Conservation (phyloP, 2,329 filamentous ascomycete species). For the Curvularia sp. region DNA sequence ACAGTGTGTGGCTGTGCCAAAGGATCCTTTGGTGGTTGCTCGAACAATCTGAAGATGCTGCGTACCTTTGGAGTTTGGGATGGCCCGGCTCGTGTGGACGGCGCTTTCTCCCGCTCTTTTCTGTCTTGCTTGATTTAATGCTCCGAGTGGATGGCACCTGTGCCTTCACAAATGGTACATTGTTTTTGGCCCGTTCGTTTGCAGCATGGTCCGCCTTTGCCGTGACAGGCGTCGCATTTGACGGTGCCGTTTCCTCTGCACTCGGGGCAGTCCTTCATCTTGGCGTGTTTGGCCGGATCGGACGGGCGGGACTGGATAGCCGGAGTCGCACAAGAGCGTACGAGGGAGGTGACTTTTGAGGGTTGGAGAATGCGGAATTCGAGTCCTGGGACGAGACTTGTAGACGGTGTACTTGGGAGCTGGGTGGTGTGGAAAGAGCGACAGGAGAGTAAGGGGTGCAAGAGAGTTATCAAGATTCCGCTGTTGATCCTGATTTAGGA, state of each 20-base stretch:
- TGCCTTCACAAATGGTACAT: slow-evolving; percentile 45
- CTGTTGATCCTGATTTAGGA: slow-evolving; percentile 10
- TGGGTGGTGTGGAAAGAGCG: background rate
- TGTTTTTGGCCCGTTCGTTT: slow-evolving; percentile 38
- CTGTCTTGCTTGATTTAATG: slow-evolving; percentile 18
- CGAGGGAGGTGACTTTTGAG: background rate
- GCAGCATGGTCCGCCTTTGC: slow-evolving; percentile 38
- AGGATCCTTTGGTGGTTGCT: background rate
- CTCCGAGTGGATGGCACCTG: slow-evolving; percentile 43
- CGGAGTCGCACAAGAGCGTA: slow-evolving; percentile 1
- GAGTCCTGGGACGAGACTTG: background rate
- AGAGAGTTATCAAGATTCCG: slow-evolving; percentile 8
- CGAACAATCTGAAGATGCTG: background rate
- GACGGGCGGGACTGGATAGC: slow-evolving; percentile 15
- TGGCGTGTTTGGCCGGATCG: slow-evolving; percentile 15
- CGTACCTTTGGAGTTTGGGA: background rate
- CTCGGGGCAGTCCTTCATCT: slow-evolving; percentile 44
- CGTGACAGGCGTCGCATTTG: slow-evolving; percentile 46
- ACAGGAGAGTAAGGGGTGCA: background rate
- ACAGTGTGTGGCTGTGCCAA: background rate
- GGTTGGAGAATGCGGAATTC: background rate
- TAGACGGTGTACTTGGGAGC: background rate
- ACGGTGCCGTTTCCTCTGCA: slow-evolving; percentile 44
- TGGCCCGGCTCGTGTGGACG: background rate
- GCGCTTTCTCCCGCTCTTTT: background rate